Conservation (phyloP, 139 green algal genomes). For the Eudorina sp. region DNA sequence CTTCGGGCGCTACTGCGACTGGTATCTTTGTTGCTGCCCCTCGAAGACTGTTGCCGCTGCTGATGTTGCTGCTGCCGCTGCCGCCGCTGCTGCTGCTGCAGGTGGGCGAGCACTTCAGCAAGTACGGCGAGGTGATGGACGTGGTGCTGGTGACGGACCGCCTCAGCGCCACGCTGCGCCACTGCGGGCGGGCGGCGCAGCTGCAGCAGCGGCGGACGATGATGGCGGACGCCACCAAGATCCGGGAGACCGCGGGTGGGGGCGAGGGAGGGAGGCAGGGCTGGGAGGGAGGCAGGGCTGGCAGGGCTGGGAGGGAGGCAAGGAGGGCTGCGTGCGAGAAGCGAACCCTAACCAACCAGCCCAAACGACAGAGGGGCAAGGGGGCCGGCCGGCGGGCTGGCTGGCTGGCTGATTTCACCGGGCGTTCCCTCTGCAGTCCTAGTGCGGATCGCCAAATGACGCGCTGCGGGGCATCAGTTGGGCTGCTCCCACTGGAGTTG, state of each 20-base stretch:
- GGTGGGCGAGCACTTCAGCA: constrained; percentile 63
- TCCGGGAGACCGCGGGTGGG: constrained; percentile 1
- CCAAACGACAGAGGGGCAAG: too few relatives aligned
- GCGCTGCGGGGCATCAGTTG: too few relatives aligned
- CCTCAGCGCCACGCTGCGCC: constrained; percentile 51
- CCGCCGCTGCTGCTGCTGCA: constrained; percentile 20
- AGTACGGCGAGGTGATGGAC: constrained; percentile 68
- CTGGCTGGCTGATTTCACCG: too few relatives aligned
- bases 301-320: background rate
- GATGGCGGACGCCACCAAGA: constrained; percentile 4
- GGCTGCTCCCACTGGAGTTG: too few relatives aligned
- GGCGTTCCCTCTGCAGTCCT: too few relatives aligned
- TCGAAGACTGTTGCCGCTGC: too few relatives aligned
- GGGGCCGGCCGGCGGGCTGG: too few relatives aligned
- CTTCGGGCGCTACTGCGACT: too few relatives aligned
- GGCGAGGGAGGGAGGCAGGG: background rate
- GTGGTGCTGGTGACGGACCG: constrained; percentile 66
- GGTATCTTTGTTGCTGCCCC: too few relatives aligned
- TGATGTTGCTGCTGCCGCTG: background rate
- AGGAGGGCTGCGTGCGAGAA: too few relatives aligned
- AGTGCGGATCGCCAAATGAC: too few relatives aligned
- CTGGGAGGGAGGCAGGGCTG: background rate
- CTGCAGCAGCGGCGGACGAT: constrained; percentile 55
- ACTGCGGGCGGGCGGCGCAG: constrained; percentile 41
- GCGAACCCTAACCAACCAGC: too few relatives aligned